A percentile compares a stretch with the other conserved stretches of the same genome.
phyloP scores from a whole-genome alignment of 352 stramenopile genomes.

The Phytophthora cryptogea region DNA sequence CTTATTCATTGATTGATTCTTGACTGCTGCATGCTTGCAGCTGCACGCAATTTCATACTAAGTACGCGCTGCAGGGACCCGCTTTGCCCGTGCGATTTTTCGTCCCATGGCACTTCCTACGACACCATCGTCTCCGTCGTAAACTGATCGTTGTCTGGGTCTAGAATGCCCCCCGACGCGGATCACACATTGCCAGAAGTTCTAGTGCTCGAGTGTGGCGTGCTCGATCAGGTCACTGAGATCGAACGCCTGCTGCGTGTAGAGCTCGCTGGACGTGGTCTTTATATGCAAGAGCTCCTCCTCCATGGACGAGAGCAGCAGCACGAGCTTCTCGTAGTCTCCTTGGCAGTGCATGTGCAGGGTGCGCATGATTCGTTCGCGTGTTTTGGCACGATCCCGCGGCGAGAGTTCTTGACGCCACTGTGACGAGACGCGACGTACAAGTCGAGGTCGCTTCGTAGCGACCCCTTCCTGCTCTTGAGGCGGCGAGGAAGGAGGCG shows the following conservation, averaged over 20 bases:
- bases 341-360: slow-evolving; percentile 55
- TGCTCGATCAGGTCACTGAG: slow-evolving; percentile 57
- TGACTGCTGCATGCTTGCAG: slow-evolving; percentile 4
- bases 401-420: slow-evolving; percentile 68
- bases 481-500: slow-evolving; percentile 16
- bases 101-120: slow-evolving; percentile 33
- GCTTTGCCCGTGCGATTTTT: slow-evolving; percentile 29
- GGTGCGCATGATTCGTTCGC: slow-evolving; percentile 67
- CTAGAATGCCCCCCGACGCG: slow-evolving; percentile 10
- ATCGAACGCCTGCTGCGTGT: slow-evolving; percentile 59
- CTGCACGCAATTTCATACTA: slow-evolving; percentile 9
- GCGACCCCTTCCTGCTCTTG: slow-evolving; percentile 11
- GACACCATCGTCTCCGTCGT: slow-evolving; percentile 26
- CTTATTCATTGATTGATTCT: slow-evolving; percentile 23
- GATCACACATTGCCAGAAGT: slow-evolving; percentile 28
- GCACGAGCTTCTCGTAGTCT: slow-evolving; percentile 70
- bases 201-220: slow-evolving; percentile 48
- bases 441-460: slow-evolving; percentile 44
- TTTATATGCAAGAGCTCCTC: slow-evolving; percentile 83
- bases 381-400: slow-evolving; percentile 61
- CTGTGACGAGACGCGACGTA: slow-evolving; percentile 44
- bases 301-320: slow-evolving; percentile 70
- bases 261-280: slow-evolving; percentile 68
- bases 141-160: slow-evolving; percentile 4
- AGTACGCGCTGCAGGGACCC: slow-evolving; percentile 15